Base-by-base conservation (phyloP, 169 alveolate genomes). In the Eimeria maxima region DNA sequence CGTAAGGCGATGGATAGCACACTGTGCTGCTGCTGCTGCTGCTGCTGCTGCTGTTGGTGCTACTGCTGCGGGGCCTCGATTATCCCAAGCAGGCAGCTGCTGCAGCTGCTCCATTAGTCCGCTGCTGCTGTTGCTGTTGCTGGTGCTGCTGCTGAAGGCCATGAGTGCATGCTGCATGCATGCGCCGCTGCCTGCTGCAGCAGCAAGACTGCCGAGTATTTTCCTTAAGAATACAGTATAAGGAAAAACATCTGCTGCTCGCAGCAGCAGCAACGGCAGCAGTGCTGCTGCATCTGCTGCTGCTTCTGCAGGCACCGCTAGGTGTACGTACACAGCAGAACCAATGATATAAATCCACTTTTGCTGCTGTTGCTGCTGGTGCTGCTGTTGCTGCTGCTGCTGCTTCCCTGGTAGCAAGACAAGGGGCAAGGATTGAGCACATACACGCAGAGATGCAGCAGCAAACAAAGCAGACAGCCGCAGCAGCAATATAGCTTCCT, bases 261-360 rank as follows among this genome's bases (percentile, higher is more conserved):
- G 0, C 65, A 78, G 67, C 67, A 78, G 67, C 60, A 78, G 65
- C 24, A 60, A 78, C 22, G 89, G 67, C 44, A 78, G 57, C 65
- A 78, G 22, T 8, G 89, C 89, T 78, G 89, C 89, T 45, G 89
- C 89, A 20, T 78, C 89, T 78, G 89, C 60, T 78, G 89, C 89
- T 78, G 89, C 89, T 22, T 78, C 89, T 47, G 57, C 67, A 29
- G 89, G 89, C 67, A 78, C 57, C 57, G 57, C 11, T 11, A 50
- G 57, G 57, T 50, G 57, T 50, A 50, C 11, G 57, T 50, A 50
- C 89, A 78, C 57, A 20, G 89, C 89, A 78, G 89, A 20, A 5
- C 67, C 89, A 47, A 78, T 5, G 10, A 78, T 29, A 24, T 27
- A 27, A 16, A 6, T 50, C 57, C 57, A 50, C 57, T 50, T 50